Base-by-base conservation (phyloP, 2,329 filamentous ascomycete genomes). In the Clonostachys solani region DNA sequence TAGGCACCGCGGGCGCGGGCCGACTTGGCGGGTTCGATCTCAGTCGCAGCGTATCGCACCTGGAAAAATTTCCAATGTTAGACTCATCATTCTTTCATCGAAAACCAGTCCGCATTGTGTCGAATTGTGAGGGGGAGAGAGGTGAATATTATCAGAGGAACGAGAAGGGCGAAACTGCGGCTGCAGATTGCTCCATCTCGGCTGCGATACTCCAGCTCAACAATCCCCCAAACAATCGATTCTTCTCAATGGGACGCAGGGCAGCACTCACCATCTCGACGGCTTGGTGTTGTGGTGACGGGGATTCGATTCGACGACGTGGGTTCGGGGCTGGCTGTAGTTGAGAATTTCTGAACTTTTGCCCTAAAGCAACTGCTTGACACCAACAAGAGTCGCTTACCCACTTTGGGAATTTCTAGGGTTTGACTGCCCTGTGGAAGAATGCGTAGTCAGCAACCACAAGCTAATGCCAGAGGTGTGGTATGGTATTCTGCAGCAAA, bases 1-100 rank as follows among this genome's bases (percentile, higher is more conserved):
- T 97, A 99, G 73, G 92, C 91, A 77, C 95, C 94, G 78, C 94
- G 92, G 71, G 92, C 88, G 81, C 92, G 90, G 76, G 94, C 94
- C 79, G 89, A 95, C 84, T 96, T 96, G 64, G 86, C 82, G 74
- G 85, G 78, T 66, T 87, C 80, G 72, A 95, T 92, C 73, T 91
- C 83, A 69, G 86, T 89, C 72, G 88, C 88, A 77, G 90, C 90
- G 91, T 96, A 96, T 77, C 92, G 90, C 82, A 95, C 90, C 91
- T 95, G 43, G 49, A n/a, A 15, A 33, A 44, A 29, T 4, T 29
- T 4, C 23, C 23, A 10, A 29, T 29, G 23, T 29, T 29, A 29
- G 23, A 29, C 23, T 29, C 23, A 29, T 29, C 3, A 29, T 29
- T 29, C 10, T 10, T 29, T 29, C 23, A 29, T 29, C 9, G 23